Conservation (phyloP, 257 asterid species). For the Nicotiana otophora region DNA sequence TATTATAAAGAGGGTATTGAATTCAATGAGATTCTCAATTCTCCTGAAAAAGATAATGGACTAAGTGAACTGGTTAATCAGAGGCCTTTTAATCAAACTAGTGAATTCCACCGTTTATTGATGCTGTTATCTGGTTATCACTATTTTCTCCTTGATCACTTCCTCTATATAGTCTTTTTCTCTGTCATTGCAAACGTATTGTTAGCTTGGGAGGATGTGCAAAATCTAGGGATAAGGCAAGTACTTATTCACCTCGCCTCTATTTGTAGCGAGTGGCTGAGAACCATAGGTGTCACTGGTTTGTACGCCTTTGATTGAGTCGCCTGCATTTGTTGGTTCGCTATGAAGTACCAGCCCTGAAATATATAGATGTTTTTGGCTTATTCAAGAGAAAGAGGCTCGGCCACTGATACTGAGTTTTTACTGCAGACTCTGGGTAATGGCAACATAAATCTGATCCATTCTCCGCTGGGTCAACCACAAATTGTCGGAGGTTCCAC, state of each 20-base stretch:
- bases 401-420: constrained; percentile 59
- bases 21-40: neutral
- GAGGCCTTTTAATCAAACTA: neutral
- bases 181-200: neutral
- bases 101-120: neutral
- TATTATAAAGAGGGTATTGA: neutral
- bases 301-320: constrained; percentile 7
- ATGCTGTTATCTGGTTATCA: neutral
- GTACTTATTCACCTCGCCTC: neutral
- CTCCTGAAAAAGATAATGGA: too few species aligned
- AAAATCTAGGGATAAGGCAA: neutral
- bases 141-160: neutral
- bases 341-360: constrained; percentile 41
- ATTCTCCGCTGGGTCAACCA: constrained; percentile 46
- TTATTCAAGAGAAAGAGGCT: constrained; percentile 55
- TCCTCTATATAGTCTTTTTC: neutral
- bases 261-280: neutral
- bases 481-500: constrained; percentile 30
- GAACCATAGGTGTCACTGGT: neutral
- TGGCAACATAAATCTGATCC: constrained; percentile 35
- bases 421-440: constrained; percentile 77
- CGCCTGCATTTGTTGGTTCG: constrained; percentile 10
- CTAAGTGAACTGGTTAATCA: neutral
- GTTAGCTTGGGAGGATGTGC: neutral
- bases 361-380: constrained; percentile 47